Base-by-base conservation (phyloP, 2,329 filamentous ascomycete genomes). In the Claviceps cyperi region DNA sequence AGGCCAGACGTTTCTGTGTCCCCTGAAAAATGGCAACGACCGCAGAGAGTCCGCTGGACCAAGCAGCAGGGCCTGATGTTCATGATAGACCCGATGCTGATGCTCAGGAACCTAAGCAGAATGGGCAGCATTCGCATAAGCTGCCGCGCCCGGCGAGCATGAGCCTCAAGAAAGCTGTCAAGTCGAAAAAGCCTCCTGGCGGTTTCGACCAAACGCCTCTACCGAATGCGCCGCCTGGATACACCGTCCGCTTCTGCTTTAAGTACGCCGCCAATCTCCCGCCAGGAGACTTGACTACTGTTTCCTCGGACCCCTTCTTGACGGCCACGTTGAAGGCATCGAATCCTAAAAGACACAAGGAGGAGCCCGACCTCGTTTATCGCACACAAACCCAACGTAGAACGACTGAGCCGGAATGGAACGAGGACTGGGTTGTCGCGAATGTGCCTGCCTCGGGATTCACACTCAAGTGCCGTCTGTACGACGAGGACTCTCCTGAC, bases 401-500 rank as follows among this genome's bases (percentile, higher is more conserved):
- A 56, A 82, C 76, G 40, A 83, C 80, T 1, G 77, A 90, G 58
- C 90, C 91, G 0, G 73, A 71, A 46, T 97, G 91, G 91, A 76
- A 94, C 46, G 79, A 83, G 38, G 77, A 87, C 53, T 97, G 91
- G 91, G 75, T 88, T 21, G 83, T 97, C 22, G 87, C 86, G 53
- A 94, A 95, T 57, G 76, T 96, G 2, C 90, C 91, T 0, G 71
- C 81, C 0, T 79, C 77, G 0, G 90, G 90, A 4, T 94, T 95
- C 68, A 77, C 75, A 51, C 74, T 97, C 57, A 95, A 95, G 63
- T 88, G 86, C 53, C 78, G 86, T 49, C 68, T 97, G 17, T 94
- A 90, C 66, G 91, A 97, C 60, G 91, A 97, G 64, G 91, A 97
- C 66, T 80, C 82, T 36, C 79, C 83, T 1, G 86, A 96, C 62